A percentile compares a stretch with the other conserved stretches of the same genome.
phyloP scores from a whole-genome alignment of 2,329 filamentous ascomycete species.

The Sporothrix mexicana region DNA sequence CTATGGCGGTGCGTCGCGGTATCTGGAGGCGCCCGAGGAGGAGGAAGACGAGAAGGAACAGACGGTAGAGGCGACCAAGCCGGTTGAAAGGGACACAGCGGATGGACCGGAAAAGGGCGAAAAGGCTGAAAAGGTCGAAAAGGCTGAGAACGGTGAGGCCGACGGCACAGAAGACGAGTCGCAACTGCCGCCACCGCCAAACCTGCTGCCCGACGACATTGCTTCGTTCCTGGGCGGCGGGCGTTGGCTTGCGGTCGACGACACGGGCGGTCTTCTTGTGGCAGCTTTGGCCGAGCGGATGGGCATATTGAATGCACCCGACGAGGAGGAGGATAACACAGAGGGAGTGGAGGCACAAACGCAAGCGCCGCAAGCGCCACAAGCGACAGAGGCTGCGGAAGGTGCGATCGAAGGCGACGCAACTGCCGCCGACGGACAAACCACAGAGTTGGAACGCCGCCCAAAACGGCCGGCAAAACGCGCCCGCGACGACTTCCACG shows the following conservation, averaged over 20 bases:
- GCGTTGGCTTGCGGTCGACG: slow-evolving; percentile 83
- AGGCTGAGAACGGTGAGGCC: slow-evolving; percentile 41
- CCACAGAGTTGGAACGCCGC: slow-evolving; percentile 7
- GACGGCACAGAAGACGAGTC: slow-evolving; percentile 36
- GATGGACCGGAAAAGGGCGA: neutral
- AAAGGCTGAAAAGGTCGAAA: slow-evolving; percentile 19
- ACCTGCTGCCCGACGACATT: slow-evolving; percentile 1
- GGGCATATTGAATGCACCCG: slow-evolving; percentile 71
- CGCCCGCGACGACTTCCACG: slow-evolving; percentile 58
- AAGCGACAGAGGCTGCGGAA: neutral
- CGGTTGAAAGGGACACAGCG: neutral
- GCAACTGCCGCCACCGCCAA: neutral
- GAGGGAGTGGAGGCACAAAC: no score
- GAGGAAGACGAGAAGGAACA: slow-evolving; percentile 38
- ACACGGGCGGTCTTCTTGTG: slow-evolving; percentile 81
- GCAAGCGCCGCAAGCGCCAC: neutral
- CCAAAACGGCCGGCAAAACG: slow-evolving; percentile 37
- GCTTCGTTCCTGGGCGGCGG: slow-evolving; percentile 41
- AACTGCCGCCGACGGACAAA: neutral
- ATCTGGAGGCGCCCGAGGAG: slow-evolving; percentile 35
- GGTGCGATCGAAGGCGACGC: neutral
- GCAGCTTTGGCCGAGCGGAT: slow-evolving; percentile 88
- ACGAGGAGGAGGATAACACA: neutral
- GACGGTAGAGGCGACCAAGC: slow-evolving; percentile 28
- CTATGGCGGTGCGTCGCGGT: slow-evolving; percentile 57